Evolutionary conservation across 2,329 filamentous ascomycete species (phyloP).

Genomic region (Hortaea werneckii): DNA sequence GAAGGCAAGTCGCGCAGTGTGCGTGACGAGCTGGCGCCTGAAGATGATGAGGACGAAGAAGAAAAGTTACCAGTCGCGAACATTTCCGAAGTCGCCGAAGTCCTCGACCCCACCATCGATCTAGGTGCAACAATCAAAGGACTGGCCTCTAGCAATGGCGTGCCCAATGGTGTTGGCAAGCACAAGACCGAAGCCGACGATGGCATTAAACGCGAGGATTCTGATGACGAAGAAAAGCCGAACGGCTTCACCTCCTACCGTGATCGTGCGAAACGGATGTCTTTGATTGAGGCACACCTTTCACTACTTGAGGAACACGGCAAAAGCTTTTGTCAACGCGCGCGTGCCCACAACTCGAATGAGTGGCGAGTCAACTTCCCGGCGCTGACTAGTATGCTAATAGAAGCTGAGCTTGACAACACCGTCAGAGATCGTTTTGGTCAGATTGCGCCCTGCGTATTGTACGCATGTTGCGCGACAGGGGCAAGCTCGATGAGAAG

Average conservation of each 20-base stretch:
- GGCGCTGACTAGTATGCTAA: conserved; percentile 58
- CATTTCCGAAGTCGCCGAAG: conserved; percentile 31
- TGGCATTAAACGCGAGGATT: conserved; percentile 23
- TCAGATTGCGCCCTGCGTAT: conserved; percentile 66
- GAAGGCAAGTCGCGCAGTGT: conserved; percentile 61
- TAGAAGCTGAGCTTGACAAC: conserved; percentile 69
- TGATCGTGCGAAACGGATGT: conserved; percentile 36
- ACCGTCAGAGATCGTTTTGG: conserved; percentile 72
- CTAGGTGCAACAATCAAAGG: conserved; percentile 23
- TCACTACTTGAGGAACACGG: conserved; percentile 60
- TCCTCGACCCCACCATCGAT: conserved; percentile 31
- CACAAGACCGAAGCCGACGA: conserved; percentile 15
- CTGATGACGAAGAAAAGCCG: conserved; percentile 14
- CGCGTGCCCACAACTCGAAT: conserved; percentile 49
- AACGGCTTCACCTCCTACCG: conserved; percentile 19
- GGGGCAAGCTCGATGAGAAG: conserved; percentile 93
- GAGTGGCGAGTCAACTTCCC: conserved; percentile 80
- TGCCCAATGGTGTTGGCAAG: conserved; percentile 16
- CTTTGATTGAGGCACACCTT: conserved; percentile 63
- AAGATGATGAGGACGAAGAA: conserved; percentile 20
- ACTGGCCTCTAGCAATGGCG: conserved; percentile 8
- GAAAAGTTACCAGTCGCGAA: conserved; percentile 27
- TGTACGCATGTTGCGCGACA: conserved; percentile 72
- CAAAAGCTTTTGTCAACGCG: conserved; percentile 57
- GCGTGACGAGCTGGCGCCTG: conserved; percentile 44